phyloP scores from a whole-genome alignment of 1,139 yeast species.

The Yamadazyma sp. region DNA sequence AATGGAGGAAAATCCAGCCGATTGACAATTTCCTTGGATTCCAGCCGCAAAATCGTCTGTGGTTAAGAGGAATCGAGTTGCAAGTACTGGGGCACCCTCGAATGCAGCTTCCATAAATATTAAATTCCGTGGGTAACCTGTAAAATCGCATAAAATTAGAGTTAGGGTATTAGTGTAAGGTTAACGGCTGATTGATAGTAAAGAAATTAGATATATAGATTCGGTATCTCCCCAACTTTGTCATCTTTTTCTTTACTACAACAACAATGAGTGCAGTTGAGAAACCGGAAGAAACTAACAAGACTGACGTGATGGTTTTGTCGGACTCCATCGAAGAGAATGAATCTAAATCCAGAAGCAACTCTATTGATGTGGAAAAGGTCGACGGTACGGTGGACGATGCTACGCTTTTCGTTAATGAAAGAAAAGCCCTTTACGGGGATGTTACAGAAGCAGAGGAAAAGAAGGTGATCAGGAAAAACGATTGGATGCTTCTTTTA shows the following conservation, averaged over 20 bases:
- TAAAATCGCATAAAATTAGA: background rate
- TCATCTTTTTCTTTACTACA: background rate
- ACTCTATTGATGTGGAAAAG: background rate
- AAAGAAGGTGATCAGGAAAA: conserved; percentile 25
- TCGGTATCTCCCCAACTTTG: background rate
- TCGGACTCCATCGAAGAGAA: background rate
- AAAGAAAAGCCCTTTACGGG: conserved; percentile 13
- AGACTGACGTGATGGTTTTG: background rate
- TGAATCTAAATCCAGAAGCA: background rate
- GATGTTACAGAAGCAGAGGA: conserved; percentile 26
- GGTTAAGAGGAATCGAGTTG: no score
- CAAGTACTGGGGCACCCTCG: background rate
- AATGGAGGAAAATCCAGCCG: no score
- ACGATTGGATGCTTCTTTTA: conserved; percentile 36
- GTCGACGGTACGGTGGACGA: conserved; percentile 11
- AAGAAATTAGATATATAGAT: background rate
- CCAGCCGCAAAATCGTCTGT: no score
- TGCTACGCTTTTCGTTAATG: conserved; percentile 17
- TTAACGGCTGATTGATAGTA: background rate
- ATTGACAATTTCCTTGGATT: no score
- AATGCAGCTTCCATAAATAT: background rate
- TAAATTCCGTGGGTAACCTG: background rate
- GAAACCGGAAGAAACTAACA: background rate
- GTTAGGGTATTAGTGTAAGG: no score
- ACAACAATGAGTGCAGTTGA: background rate